These are phyloP conservation scores for Dryadomyces quercus-mongolicae DNA, from an alignment of 2,329 filamentous ascomycete genomes.

Conservation along the genomic window DNA sequence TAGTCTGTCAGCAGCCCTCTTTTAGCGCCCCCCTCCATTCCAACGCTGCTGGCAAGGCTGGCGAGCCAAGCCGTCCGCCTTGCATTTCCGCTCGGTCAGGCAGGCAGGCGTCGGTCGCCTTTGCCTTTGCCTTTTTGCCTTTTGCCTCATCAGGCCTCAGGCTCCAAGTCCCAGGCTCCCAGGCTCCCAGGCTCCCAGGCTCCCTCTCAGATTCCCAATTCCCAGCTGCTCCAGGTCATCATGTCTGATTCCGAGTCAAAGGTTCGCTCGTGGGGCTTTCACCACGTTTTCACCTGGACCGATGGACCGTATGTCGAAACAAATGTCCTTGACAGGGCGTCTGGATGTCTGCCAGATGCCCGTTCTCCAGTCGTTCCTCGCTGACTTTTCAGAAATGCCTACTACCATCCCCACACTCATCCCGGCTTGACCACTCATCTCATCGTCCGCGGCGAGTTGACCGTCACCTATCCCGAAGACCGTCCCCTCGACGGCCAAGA, in stretches of 20 bases:
- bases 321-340: no score
- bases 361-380: not conserved
- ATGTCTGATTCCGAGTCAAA: constrained; percentile 37
- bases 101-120: no score
- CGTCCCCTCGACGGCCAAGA: constrained; percentile 23
- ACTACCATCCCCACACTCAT: constrained; percentile 60
- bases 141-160: not conserved
- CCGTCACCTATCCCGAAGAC: constrained; percentile 50
- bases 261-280: constrained; percentile 58
- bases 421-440: constrained; percentile 55
- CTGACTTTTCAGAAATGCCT: constrained; percentile 38
- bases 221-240: no score
- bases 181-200: not conserved
- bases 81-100: no score
- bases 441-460: constrained; percentile 52
- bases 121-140: not conserved
- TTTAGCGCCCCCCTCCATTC: no score
- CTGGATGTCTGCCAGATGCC: not conserved
- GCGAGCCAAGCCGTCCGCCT: no score
- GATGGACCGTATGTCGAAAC: constrained; percentile 48
- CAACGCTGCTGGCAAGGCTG: no score
- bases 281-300: constrained; percentile 59
- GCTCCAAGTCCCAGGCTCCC: not conserved
- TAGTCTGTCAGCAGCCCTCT: no score
- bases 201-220: no score